Evolutionary conservation across 768 basidiomycete species (phyloP), one percentile per base, ranked within the genome.

Genomic region (Podaxis carcinomalis): DNA sequence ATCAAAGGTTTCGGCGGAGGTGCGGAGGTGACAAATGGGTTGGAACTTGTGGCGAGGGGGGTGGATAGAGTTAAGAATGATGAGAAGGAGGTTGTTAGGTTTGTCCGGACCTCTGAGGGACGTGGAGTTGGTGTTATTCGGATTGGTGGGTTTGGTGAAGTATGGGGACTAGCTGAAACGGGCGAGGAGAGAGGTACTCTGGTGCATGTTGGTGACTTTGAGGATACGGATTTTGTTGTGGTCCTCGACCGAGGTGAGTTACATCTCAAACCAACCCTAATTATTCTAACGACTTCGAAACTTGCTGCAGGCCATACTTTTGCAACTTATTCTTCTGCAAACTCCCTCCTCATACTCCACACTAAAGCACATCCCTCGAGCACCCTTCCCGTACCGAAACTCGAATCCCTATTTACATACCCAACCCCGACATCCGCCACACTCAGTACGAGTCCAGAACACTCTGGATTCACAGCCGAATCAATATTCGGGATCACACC

Each of bases 61-160:
- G 62, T 77, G 21, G 73, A 78, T 14, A 75, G 73, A 27, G 64
- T 76, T 37, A 69, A 73, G 21, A 72, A 74, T 56, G 84, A 88
- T 65, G 80, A 85, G 44, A 75, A 78, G 13, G 74, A 77, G 46
- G 83, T 93, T 59, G 65, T 78, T 11, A 78, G 80, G 39, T 87
- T 93, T 65, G 83, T 90, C 39, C 80, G 92, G 62, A 93, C 92
- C 2, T 88, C 90, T 1, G 88, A 92, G 61, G 92, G 92, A 1
- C 80, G 78, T 56, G 92, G 89, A 5, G 80, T 94, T 37, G 90
- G 83, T 11, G 83, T 88, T 13, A 74, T 89, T 35, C 83, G 89
- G 47, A 72, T 71, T 35, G 74, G 78, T 44, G 83, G 84, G 3
- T 75, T 76, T 7, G 87, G 87, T 5, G 89, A 92, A 67, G 77